Conservation (phyloP, 495 filamentous ascomycete genomes). For the Podospora sp. region DNA sequence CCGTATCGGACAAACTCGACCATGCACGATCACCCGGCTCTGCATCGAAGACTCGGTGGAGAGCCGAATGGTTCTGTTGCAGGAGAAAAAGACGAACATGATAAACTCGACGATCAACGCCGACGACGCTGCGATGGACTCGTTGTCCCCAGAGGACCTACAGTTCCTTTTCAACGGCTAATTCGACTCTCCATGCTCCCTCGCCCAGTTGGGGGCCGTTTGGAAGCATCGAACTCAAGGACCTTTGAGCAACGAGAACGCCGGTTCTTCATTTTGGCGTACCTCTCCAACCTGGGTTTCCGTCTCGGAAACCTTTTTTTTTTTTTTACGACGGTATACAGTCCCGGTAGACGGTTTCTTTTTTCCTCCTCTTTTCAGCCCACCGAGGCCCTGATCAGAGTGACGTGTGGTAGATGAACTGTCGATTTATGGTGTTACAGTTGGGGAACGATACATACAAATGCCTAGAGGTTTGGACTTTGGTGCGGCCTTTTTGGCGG, state of each 20-base stretch:
- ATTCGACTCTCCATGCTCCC: slow-evolving; percentile 43
- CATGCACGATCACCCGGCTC: slow-evolving; percentile 90
- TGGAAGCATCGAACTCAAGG: not conserved
- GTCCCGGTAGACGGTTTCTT: not conserved
- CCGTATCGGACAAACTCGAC: slow-evolving; percentile 90
- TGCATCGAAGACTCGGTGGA: slow-evolving; percentile 97
- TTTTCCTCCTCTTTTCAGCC: not conserved
- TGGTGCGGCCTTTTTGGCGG: no score
- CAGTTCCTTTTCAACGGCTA: slow-evolving; percentile 79
- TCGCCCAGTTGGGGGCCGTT: not conserved
- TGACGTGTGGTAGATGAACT: not conserved
- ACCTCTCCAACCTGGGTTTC: not conserved
- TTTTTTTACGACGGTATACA: not conserved
- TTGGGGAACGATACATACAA: no score
- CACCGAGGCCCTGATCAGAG: not conserved
- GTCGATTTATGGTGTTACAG: not conserved
- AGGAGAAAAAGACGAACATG: slow-evolving; percentile 97
- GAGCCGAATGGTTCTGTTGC: slow-evolving; percentile 87
- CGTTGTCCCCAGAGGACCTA: slow-evolving; percentile 86
- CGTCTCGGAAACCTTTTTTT: not conserved
- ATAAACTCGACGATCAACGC: slow-evolving; percentile 95
- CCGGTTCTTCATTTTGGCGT: not conserved
- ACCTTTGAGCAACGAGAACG: no score
- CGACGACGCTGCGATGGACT: slow-evolving; percentile 84
- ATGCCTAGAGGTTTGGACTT: no score